Evolutionary conservation across 495 filamentous ascomycete species (phyloP), one percentile per base, ranked within the genome.

Genomic region (Pyronema omphalodes): DNA sequence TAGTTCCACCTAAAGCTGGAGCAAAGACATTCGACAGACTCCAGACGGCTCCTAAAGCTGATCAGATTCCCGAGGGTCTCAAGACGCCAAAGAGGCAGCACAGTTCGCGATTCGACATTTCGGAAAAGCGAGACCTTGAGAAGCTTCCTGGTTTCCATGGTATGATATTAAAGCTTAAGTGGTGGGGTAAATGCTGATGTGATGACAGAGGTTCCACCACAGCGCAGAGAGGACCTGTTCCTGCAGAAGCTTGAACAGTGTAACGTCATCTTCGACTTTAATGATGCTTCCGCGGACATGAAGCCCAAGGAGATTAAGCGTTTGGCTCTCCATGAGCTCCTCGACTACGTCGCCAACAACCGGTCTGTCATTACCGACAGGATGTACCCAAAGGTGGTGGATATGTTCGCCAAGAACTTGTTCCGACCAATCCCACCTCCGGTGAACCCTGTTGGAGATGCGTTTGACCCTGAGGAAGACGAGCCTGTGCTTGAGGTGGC

Each of bases 211-310:
- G 91, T 96, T 47, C 82, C 89, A 8, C 93, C 91, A 15, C 88
- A 93, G 58, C 79, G 88, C 37, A 83, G 91, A 51, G 89, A 99
- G 71, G 91, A 96, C 43, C 76, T 99, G 14, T 99, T 99, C 71
- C 94, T 99, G 89, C 88, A 96, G 67, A 99, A 99, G 75, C 93
- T 99, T 63, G 91, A 96, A 64, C 91, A 99, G 69, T 99, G 91
- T 73, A 99, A 99, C 65, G 93, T 99, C 69, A 99, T 99, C 60
- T 99, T 99, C 63, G 91, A 99, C 68, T 99, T 99, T 72, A 99
- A 95, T 68, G 91, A 99, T 65, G 87, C 93, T 39, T 93, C 86
- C 56, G 88, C 81, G 51, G 91, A 99, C 62, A 96, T 96, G 89
- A 96, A 96, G 67, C 93, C 89, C n/a, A 99, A 99, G 68, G 91